These are phyloP conservation scores for Suillus brevipes DNA, from an alignment of 768 basidiomycete genomes.

Conservation along the genomic window DNA sequence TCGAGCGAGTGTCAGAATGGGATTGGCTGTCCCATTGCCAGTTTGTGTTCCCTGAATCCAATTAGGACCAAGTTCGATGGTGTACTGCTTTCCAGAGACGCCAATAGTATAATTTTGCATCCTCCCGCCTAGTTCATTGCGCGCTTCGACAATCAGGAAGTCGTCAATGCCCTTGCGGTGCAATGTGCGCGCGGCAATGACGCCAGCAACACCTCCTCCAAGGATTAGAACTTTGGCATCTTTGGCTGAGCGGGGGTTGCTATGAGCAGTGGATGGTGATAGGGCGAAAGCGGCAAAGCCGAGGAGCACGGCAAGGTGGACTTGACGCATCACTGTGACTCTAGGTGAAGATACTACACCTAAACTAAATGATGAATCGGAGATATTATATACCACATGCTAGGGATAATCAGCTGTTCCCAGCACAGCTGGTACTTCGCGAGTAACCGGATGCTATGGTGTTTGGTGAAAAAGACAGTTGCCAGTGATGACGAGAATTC, in stretches of 20 bases:
- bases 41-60: constrained; percentile 60
- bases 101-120: constrained; percentile 52
- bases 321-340: neutral
- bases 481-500: too few relatives aligned
- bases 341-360: neutral
- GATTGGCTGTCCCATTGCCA: constrained; percentile 53
- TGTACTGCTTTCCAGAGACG: constrained; percentile 33
- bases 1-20: constrained; percentile 56
- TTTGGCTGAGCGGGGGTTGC: constrained; percentile 7
- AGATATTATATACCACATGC: neutral
- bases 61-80: constrained; percentile 59
- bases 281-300: neutral
- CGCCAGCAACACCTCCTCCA: constrained; percentile 65
- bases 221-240: constrained; percentile 52
- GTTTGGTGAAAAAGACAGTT: too few relatives aligned
- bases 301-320: neutral
- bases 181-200: constrained; percentile 63
- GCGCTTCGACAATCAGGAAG: constrained; percentile 62
- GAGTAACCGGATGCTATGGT: neutral
- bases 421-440: neutral
- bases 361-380: neutral
- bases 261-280: neutral
- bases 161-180: constrained; percentile 53
- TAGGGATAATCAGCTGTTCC: neutral
- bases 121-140: constrained; percentile 58